Conservation (phyloP, 2,329 filamentous ascomycete species). For the Stachybotrys chartarum region DNA sequence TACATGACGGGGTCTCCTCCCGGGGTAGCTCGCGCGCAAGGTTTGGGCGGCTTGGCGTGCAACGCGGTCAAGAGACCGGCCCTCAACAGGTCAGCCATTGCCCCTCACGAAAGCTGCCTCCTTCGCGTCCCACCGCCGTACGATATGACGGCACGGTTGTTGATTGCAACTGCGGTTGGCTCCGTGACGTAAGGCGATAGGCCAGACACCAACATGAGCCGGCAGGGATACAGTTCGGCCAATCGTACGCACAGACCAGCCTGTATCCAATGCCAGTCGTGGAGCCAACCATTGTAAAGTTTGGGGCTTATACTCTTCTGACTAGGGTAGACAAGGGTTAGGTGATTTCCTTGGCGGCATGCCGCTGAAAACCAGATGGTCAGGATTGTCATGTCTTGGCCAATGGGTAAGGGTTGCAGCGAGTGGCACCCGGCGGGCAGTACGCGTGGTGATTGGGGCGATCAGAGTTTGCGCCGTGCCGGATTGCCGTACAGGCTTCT, state of each 20-base stretch:
- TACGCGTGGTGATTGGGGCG: neutral
- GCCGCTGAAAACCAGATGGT: neutral
- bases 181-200: neutral
- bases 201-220: neutral
- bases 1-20: neutral
- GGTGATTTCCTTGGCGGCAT: neutral
- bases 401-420: neutral
- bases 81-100: neutral
- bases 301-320: neutral
- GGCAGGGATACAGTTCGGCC: neutral
- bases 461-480: neutral
- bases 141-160: neutral
- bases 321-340: neutral
- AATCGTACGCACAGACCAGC: neutral
- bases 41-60: neutral
- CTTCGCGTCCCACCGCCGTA: neutral
- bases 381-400: neutral
- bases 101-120: neutral
- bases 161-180: neutral
- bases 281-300: neutral
- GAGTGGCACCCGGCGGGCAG: neutral
- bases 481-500: neutral
- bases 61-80: neutral
- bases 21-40: neutral
- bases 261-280: neutral